These are phyloP conservation scores for Wickerhamomyces sp. DNA, from an alignment of 1,139 yeast species.

Conservation along the genomic window DNA sequence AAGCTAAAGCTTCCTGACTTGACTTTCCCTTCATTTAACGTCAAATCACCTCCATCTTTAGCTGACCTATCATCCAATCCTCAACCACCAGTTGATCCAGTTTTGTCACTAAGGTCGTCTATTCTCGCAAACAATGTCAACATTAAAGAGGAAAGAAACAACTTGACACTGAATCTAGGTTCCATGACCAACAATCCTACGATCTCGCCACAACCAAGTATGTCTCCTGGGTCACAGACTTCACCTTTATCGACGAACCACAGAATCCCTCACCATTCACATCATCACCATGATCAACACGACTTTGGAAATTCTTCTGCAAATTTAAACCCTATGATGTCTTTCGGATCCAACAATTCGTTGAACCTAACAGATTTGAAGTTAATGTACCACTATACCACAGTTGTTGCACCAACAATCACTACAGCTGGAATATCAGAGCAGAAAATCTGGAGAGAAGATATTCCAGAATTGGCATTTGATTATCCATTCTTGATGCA, in stretches of 20 bases:
- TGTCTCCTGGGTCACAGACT: conserved; percentile 23
- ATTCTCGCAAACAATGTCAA: neutral
- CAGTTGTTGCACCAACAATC: conserved; percentile 79
- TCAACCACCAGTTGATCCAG: conserved; percentile 1
- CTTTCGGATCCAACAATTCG: conserved; percentile 5
- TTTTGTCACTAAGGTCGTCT: conserved; percentile 1
- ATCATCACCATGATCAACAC: neutral
- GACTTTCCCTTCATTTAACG: conserved; percentile 9
- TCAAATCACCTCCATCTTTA: conserved; percentile 11
- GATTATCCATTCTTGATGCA: conserved; percentile 90
- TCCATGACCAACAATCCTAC: conserved; percentile 21
- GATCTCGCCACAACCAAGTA: conserved; percentile 24
- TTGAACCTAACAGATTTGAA: conserved; percentile 75
- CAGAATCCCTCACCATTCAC: conserved; percentile 1
- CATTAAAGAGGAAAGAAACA: conserved; percentile 6
- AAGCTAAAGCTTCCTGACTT: conserved; percentile 3
- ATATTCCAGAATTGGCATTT: conserved; percentile 85
- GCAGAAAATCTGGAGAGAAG: conserved; percentile 80
- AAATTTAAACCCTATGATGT: conserved; percentile 7
- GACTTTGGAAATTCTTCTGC: neutral
- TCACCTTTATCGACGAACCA: conserved; percentile 22
- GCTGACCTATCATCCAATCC: neutral
- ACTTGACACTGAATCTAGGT: conserved; percentile 13
- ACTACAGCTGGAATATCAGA: conserved; percentile 90
- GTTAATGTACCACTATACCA: conserved; percentile 82